Conservation (phyloP, 1,139 yeast genomes). For the Taphrina communis region DNA sequence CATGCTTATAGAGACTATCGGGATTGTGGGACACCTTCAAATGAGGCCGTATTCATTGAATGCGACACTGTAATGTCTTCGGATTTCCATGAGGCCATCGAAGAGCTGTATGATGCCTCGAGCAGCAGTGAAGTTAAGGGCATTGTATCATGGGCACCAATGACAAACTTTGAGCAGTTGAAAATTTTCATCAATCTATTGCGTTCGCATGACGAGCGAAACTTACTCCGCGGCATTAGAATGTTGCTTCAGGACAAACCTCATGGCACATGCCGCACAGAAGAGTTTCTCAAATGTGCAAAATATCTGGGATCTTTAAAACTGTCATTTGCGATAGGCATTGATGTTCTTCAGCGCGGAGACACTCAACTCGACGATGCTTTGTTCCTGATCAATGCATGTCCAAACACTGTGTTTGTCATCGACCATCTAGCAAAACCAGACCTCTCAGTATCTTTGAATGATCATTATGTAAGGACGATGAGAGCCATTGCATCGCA, state of each 20-base stretch:
- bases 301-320: slow-evolving; percentile 1
- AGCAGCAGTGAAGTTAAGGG: not conserved
- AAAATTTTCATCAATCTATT: not conserved
- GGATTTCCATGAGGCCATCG: slow-evolving; percentile 10
- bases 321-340: slow-evolving; percentile 28
- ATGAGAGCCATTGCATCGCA: slow-evolving; percentile 4
- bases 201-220: not conserved
- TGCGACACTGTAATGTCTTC: slow-evolving; percentile 18
- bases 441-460: slow-evolving; percentile 1
- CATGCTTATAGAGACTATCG: slow-evolving; percentile 9
- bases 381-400: not conserved
- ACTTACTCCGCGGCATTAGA: slow-evolving; percentile 19
- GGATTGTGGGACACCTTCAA: slow-evolving; percentile 3
- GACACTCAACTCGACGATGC: slow-evolving; percentile 14
- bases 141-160: slow-evolving; percentile 37
- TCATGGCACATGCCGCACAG: not conserved
- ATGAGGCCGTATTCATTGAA: slow-evolving; percentile 19
- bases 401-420: slow-evolving; percentile 13
- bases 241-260: slow-evolving; percentile 33
- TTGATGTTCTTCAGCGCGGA: slow-evolving; percentile 29
- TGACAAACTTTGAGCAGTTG: not conserved
- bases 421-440: slow-evolving; percentile 36
- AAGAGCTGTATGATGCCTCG: slow-evolving; percentile 22
- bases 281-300: not conserved
- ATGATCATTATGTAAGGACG: not conserved